Evolutionary conservation across 2,329 filamentous ascomycete genomes (phyloP), one percentile per base, ranked within the genome.

Genomic region (Trichoderma citrinoviride): DNA sequence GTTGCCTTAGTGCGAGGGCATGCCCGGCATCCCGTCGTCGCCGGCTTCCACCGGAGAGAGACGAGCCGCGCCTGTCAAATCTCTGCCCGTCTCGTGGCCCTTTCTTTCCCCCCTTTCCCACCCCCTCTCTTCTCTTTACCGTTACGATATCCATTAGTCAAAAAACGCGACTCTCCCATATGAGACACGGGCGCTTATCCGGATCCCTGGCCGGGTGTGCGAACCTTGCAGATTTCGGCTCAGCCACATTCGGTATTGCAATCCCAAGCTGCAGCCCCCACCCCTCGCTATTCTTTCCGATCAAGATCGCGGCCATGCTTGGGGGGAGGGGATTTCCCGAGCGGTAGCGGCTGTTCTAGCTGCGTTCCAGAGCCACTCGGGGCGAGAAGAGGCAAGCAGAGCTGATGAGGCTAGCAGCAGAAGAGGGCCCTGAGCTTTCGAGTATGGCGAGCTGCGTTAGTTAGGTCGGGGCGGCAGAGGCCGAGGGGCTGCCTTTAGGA

Each of bases 181-280:
- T 10, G 33, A n/a, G 52, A 25, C 12, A 50, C 41, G 52, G 47
- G 58, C 58, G 58, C 58, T 61, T 61, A 53, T 53, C 58, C 58
- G 58, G 44, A 29, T 53, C 29, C n/a, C 44, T 56, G 40, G 55
- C 37, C 33, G 40, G 43, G 29, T 29, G 29, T 64, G 61, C 56
- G 57, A 25, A 43, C 58, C 57, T 43, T 61, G 57, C 57, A 23
- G 33, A 37, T 37, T 37, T 14, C 27, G 49, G 40, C 37, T 53
- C 55, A 60, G 55, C 54, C 55, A 58, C 54, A 25, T 60, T 65
- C 63, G 63, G 63, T 53, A 65, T 65, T 60, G 37, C 46, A 65
- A 65, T 53, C 63, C 63, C 63, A 65, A 53, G 63, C 54, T 60
- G 54, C 55, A 57, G 46, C 54, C 63, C 63, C 63, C 63, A 53